Evolutionary conservation across 2,329 filamentous ascomycete genomes (phyloP), one percentile per base, ranked within the genome.

Genomic region (Diplocarpon mali): DNA sequence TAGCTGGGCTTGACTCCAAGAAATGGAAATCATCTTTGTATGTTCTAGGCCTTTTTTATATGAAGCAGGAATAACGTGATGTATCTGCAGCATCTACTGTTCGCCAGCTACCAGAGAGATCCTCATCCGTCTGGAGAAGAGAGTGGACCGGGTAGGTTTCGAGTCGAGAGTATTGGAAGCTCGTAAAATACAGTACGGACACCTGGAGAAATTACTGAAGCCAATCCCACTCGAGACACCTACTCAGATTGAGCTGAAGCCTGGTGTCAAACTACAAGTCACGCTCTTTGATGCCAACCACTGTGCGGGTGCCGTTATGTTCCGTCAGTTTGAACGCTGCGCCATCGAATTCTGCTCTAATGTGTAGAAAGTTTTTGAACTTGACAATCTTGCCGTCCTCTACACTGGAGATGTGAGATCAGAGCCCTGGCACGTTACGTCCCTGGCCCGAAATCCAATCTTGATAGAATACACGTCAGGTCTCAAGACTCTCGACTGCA

Each of bases 201-300:
- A 87, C 59, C 73, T 94, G 41, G 73, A 72, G 43, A 83, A 72
- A 42, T 64, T 92, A 24, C 65, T 94, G 41, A 88, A 89, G 65
- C 73, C 87, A 0, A 72, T 96, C 28, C 89, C 89, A 0, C 65
- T 95, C 8, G 81, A 92, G 40, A 87, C 86, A 0, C 85, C 87
- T 0, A 89, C 81, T 0, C 64, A 67, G 3, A 76, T 96, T 38
- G 85, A 94, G 57, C 69, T 95, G 2, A 71, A 69, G 1, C 85
- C 81, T 0, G 75, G 76, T 1, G 72, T 74, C 38, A 67, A 65
- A n/a, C 78, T 95, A 17, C 78, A 80, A 38, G 85, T 94, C 14
- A 95, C 88, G 0, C 69, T 95, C 0, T 76, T 95, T 41, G 83
- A 95, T 66, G 88, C 90, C 1, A 95, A 96, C 56, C 90, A 95